Evolutionary conservation across 768 basidiomycete genomes (phyloP).

Genomic region (Tricholoma matsutake): DNA sequence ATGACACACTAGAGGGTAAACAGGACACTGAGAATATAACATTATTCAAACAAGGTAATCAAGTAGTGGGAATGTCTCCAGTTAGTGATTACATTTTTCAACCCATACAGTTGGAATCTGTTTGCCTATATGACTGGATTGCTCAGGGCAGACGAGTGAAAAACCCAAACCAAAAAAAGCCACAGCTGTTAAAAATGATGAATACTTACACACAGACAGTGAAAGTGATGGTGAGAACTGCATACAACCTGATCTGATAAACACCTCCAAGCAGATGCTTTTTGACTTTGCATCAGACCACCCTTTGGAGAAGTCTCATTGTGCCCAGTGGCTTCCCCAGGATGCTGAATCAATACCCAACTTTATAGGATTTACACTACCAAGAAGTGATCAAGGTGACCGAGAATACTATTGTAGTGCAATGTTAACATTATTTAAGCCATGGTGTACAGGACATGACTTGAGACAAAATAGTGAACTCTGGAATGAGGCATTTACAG

Average conservation of each 20-base stretch:
- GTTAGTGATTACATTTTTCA: constrained; percentile 32
- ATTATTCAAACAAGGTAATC: constrained; percentile 13
- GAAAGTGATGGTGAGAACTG: not conserved
- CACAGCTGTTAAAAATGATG: not conserved
- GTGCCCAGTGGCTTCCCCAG: not conserved
- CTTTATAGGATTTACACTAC: not conserved
- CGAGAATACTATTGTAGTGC: not conserved
- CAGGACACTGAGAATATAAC: constrained; percentile 14
- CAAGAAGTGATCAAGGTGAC: not conserved
- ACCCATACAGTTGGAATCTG: not conserved
- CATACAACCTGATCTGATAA: not conserved
- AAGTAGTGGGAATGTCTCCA: constrained; percentile 20
- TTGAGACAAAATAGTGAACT: not conserved
- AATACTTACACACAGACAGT: too few relatives aligned
- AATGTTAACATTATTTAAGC: not conserved
- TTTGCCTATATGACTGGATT: not conserved
- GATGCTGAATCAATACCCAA: not conserved
- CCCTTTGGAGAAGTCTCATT: not conserved
- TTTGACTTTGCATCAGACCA: not conserved
- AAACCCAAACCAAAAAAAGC: not conserved
- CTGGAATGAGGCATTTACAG: not conserved
- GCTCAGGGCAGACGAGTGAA: not conserved
- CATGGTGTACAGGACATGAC: not conserved
- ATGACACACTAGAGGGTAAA: constrained; percentile 4
- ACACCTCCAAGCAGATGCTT: not conserved